phyloP scores from a whole-genome alignment of 345 rosid genomes.

The Linum tenue region DNA sequence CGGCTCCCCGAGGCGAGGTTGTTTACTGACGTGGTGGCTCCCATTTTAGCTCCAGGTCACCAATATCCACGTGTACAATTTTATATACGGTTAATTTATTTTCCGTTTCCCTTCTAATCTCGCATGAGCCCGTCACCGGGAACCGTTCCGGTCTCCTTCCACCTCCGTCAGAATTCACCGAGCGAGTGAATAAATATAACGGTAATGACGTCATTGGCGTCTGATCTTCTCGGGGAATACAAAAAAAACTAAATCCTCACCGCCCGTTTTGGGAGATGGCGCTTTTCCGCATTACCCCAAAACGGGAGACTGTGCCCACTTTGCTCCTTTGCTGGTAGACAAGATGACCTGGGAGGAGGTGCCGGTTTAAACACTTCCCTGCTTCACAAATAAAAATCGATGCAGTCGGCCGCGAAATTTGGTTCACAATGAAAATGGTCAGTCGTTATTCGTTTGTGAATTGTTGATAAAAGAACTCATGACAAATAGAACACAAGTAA shows the following conservation, averaged over 20 bases:
- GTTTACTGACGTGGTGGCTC: not conserved
- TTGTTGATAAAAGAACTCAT: too few relatives aligned
- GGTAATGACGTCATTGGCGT: constrained; percentile 17
- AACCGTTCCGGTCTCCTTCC: not conserved
- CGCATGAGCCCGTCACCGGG: constrained; percentile 22
- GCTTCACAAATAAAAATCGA: not conserved
- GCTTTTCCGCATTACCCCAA: not conserved
- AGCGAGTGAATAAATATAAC: not conserved
- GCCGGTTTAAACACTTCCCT: not conserved
- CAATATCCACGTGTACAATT: constrained; percentile 1
- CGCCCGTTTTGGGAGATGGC: constrained; percentile 15
- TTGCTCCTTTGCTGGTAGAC: too few relatives aligned
- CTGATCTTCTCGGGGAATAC: constrained; percentile 8
- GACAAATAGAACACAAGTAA: not conserved
- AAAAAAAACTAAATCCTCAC: constrained; percentile 8
- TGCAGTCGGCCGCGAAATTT: too few relatives aligned
- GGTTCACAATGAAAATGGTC: too few relatives aligned
- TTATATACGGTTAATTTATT: not conserved
- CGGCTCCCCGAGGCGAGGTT: not conserved
- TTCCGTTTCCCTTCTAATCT: not conserved
- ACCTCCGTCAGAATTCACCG: constrained; percentile 11
- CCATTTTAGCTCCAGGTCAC: not conserved
- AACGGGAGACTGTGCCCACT: not conserved
- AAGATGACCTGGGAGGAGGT: too few relatives aligned
- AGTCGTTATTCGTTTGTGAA: too few relatives aligned